Evolutionary conservation across 768 basidiomycete species (phyloP), one percentile per base, ranked within the genome.

Genomic region (Agaricus subrufescens): DNA sequence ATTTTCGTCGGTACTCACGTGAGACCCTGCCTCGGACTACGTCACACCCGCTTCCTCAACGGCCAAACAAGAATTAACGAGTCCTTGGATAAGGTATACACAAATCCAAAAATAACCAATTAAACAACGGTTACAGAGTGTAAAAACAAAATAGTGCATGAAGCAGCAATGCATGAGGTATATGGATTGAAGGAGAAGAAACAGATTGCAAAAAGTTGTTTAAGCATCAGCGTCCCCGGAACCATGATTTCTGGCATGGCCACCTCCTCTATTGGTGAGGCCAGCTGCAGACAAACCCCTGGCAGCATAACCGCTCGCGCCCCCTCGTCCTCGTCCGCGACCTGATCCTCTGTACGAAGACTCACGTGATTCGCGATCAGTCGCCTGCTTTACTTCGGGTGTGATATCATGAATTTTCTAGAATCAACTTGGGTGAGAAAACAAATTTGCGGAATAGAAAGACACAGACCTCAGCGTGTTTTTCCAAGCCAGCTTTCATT

Each of bases 401-500:
- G 72, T 64, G 0, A 65, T 74, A 48, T 88, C 90, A 43, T 86
- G 84, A 34, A 92, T 73, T 79, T 81, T 87, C 91, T 92, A 29
- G 37, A 52, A 48, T 45, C 54, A 37, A 11, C 11, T 6, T 47
- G 15, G 67, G 58, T 30, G 29, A 58, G 56, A 25, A 40, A 7
- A 25, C 23, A 43, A 37, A 31, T 60, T 54, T 54, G 46, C 12
- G 7, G 37, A 27, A 53, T 50, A 42, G 42, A 42, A 8, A 37
- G 29, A 15, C 25, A 70, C 79, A 56, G 60, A 93, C 92, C 69
- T 85, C 84, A 26, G 78, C 80, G 60, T 90, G 87, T 63, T 85
- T 88, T 56, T 82, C 85, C 23, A 95, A 71, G 0, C 87, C 94
- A 19, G 76, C 80, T 62, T 83, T 89, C 89, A 94, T 91, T 9